phyloP scores from a whole-genome alignment of 208 protist genomes.

The Acanthamoeba divionensis region DNA sequence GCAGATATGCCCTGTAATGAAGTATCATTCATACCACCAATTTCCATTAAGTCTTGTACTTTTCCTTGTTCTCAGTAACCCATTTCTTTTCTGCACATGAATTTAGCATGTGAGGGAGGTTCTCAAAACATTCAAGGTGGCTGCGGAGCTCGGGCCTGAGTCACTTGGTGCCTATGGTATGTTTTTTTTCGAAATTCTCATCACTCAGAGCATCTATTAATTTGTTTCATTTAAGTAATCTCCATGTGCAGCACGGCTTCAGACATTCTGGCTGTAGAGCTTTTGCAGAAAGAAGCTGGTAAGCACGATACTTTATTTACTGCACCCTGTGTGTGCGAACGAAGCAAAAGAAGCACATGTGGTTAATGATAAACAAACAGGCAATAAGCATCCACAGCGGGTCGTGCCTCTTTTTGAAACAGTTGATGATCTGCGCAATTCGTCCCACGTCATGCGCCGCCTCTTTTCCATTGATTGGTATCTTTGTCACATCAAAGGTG shows the following conservation, averaged over 20 bases:
- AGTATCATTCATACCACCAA: background rate
- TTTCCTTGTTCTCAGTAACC: background rate
- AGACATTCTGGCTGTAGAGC: constrained; percentile 76
- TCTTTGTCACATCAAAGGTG: constrained; percentile 52
- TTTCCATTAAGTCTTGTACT: background rate
- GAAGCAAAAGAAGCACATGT: too few relatives aligned
- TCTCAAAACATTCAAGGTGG: constrained; percentile 67
- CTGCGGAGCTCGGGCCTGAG: constrained; percentile 52
- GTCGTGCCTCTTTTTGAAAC: constrained; percentile 80
- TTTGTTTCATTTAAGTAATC: constrained; percentile 62
- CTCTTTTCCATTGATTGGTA: constrained; percentile 65
- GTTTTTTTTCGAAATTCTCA: background rate
- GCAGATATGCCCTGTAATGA: background rate
- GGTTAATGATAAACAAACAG: too few relatives aligned
- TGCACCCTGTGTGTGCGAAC: too few relatives aligned
- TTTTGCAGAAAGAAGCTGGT: constrained; percentile 66
- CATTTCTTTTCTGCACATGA: background rate
- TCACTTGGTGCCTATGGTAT: constrained; percentile 72
- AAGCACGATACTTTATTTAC: background rate
- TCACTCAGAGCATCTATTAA: background rate
- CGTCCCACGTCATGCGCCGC: constrained; percentile 55
- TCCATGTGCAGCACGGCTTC: constrained; percentile 72
- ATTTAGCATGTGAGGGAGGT: constrained; percentile 58
- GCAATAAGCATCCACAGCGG: constrained; percentile 61
- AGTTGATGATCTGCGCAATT: constrained; percentile 42